Evolutionary conservation across 2,329 filamentous ascomycete genomes (phyloP).

Genomic region (Aaosphaeria pasadenensis): DNA sequence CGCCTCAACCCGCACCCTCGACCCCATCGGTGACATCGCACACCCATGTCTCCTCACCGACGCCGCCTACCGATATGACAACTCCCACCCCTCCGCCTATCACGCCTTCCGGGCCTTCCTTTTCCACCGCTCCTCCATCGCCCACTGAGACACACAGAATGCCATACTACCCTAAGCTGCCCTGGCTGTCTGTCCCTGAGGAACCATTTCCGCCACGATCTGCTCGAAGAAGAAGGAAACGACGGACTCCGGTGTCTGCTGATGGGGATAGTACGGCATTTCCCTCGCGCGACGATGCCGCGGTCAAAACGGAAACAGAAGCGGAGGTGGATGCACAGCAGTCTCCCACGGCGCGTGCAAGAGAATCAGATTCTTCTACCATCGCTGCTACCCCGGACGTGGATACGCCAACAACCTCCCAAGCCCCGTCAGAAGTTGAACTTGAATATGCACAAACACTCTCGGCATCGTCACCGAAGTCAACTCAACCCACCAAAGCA

Average conservation of each 20-base stretch:
- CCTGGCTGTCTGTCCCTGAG: conserved; percentile 59
- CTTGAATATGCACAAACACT: conserved; percentile 50
- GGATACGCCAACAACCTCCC: conserved; percentile 58
- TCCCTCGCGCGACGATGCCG: conserved; percentile 45
- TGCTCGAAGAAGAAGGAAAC: conserved; percentile 45
- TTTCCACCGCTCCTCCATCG: conserved; percentile 9
- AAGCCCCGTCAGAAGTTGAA: conserved; percentile 56
- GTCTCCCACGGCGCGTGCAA: conserved; percentile 41
- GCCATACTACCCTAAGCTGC: conserved; percentile 53
- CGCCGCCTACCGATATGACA: conserved; percentile 27
- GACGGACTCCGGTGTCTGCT: conserved; percentile 36
- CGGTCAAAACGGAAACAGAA: conserved; percentile 9
- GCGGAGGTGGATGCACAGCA: conserved; percentile 11
- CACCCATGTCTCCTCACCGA: conserved; percentile 28
- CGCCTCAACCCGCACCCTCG: conserved; percentile 29
- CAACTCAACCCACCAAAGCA: conserved; percentile 36
- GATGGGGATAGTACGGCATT: conserved; percentile 47
- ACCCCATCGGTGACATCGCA: conserved; percentile 36
- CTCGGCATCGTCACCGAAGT: conserved; percentile 53
- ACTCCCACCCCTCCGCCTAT: conserved; percentile 26
- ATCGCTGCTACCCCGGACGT: conserved; percentile 45
- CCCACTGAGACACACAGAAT: conserved; percentile 28
- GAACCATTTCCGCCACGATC: conserved; percentile 53
- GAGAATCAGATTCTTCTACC: conserved; percentile 44
- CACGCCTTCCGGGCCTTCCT: conserved; percentile 18